phyloP scores from a whole-genome alignment of 371 early-diverging fungal genomes.

The Mucor plumbeus region DNA sequence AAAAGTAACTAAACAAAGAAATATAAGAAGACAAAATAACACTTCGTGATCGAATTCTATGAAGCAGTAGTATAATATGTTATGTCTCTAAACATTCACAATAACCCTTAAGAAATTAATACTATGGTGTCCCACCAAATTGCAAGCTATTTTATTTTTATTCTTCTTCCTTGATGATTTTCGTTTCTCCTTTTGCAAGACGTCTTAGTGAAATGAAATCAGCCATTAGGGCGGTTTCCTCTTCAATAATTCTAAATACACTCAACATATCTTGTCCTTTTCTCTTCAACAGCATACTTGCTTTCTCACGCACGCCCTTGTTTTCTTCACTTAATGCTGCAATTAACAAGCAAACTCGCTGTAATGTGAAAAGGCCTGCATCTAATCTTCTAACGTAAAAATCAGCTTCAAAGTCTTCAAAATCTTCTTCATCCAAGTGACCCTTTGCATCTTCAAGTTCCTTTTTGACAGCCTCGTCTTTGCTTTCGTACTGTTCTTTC shows the following conservation, averaged over 20 bases:
- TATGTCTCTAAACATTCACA: too few relatives aligned
- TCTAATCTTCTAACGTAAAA: constrained; percentile 69
- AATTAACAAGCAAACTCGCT: constrained; percentile 72
- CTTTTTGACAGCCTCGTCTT: constrained; percentile 54
- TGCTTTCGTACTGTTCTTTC: constrained; percentile 68
- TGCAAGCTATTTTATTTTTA: not conserved
- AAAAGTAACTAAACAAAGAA: too few relatives aligned
- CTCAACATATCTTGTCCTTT: constrained; percentile 85
- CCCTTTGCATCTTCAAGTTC: constrained; percentile 56
- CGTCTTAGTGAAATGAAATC: constrained; percentile 20
- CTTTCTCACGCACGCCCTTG: constrained; percentile 35
- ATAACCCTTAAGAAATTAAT: too few relatives aligned
- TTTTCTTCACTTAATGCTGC: constrained; percentile 67
- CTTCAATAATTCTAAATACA: constrained; percentile 59
- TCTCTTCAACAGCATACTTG: constrained; percentile 80
- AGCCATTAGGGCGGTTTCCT: constrained; percentile 23
- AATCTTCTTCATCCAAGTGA: constrained; percentile 53
- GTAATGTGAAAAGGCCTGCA: constrained; percentile 84
- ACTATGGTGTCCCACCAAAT: too few relatives aligned
- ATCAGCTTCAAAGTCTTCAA: constrained; percentile 64
- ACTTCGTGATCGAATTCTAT: too few relatives aligned
- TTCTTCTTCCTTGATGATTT: not conserved
- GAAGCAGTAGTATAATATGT: too few relatives aligned
- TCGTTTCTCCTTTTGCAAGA: constrained; percentile 13
- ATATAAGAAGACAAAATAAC: too few relatives aligned